Evolutionary conservation across 257 asterid genomes (phyloP).

Genomic region (Echites panduratus): DNA sequence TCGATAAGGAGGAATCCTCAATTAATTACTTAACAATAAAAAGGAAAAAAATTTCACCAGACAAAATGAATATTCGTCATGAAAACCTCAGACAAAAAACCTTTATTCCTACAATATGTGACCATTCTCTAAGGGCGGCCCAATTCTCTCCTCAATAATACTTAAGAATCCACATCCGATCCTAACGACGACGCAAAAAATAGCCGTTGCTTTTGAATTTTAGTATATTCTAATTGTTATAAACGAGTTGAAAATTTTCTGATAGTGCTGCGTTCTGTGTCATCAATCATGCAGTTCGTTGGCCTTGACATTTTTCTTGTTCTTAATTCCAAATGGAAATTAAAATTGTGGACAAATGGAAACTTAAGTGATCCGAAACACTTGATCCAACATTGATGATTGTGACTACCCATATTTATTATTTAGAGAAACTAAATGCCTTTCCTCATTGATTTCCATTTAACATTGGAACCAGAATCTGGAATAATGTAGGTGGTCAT

Average conservation of each 20-base stretch:
- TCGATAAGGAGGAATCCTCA: conserved; percentile 39
- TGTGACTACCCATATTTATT: background rate
- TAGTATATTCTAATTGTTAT: conserved; percentile 26
- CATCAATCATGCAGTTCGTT: too few relatives aligned
- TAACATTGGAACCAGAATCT: background rate
- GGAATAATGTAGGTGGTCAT: background rate
- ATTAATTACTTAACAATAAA: too few relatives aligned
- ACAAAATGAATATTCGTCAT: conserved; percentile 36
- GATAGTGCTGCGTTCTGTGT: background rate
- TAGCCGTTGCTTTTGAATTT: conserved; percentile 45
- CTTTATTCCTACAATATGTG: conserved; percentile 39
- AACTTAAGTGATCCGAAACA: background rate
- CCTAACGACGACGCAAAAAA: conserved; percentile 28
- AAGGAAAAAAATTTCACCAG: too few relatives aligned
- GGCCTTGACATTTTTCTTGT: background rate
- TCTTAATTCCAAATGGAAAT: background rate
- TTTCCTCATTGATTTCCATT: background rate
- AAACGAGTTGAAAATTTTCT: background rate
- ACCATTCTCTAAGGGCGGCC: conserved; percentile 33
- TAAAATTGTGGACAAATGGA: background rate
- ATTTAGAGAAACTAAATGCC: conserved; percentile 12
- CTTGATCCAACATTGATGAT: conserved; percentile 1
- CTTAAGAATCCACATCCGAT: conserved; percentile 44
- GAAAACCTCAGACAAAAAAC: conserved; percentile 27
- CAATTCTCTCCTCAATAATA: conserved; percentile 40